Evolutionary conservation across 148 eudicot species (phyloP), one percentile per base, ranked within the genome.

Genomic region (Spergularia marina): DNA sequence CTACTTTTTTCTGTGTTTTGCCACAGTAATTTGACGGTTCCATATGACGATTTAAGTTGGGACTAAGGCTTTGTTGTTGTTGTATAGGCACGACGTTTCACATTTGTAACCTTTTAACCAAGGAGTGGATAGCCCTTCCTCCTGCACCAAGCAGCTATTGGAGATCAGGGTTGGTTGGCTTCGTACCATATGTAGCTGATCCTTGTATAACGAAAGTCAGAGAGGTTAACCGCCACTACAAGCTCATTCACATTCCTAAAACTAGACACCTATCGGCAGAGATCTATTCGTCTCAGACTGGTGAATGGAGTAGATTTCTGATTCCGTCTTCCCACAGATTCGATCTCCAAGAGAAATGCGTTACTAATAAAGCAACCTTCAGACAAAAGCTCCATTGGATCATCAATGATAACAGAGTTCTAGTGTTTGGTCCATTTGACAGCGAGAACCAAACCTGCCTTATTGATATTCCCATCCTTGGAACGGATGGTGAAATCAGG

Each of bases 51-150:
- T 14, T 40, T 47, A 63, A 30, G 12, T 7, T 63, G 14, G 21
- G 23, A 39, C 23, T 65, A 40, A 65, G 15, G 7, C 23, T 0
- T 25, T 51, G 56, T 15, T 12, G 68, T 20, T 7, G n/a, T 69
- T 69, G 34, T 68, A 13, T 20, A 68, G 69, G 71, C 21, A 21
- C 71, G 20, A 47, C 71, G 0, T 68, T 68, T 68, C 66, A 56
- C 60, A 63, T 75, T 16, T 75, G 78, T 36, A 75, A 75, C 41
- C 54, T 67, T 18, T 65, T 75, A 15, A 75, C 72, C n/a, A 76
- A n/a, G 66, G 55, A 68, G 16, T 76, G 78, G 66, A 18, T 10
- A 10, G 44, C 65, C 53, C 66, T 68, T 36, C 78, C 78, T 21
- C 66, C 78, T 7, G 51, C 63, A 36, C 67, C 47, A 41, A 62